Base-by-base conservation (phyloP, 2,329 filamentous ascomycete species). In the Whalleya microplaca region DNA sequence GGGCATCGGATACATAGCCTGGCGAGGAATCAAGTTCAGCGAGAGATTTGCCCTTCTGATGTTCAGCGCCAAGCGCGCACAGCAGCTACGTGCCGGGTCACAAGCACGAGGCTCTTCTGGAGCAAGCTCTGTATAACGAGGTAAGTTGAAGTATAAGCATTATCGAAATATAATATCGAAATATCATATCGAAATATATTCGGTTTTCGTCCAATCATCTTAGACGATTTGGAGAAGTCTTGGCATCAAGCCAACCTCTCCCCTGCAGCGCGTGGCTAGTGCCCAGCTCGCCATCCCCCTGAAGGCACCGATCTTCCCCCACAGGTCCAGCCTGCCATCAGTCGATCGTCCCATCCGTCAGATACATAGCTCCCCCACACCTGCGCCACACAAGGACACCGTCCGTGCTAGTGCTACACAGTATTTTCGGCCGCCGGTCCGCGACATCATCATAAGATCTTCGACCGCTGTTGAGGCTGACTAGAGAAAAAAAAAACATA, bases 1-100 rank as follows among this genome's bases (percentile, higher is more conserved):
- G 2, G 42, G 63, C 42, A 48, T 66, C 53, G 57, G 45, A 5
- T 2, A 66, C 14, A 27, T 64, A 2, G 41, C 54, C 46, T 72
- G 65, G 53, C 62, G 63, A 32, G 68, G 66, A 14, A 57, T 65
- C 53, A 54, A 45, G 16, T 42, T 63, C 16, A 59, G 71, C 47
- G 43, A 53, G 5, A 10, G 21, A 4, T 71, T 74, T 59, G 68
- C 65, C 2, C 44, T 45, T 16, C 23, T 50, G 1, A 67, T 73
- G 61, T 64, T 64, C 59, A 48, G 50, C 8, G 51, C 55, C 55
- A 66, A 64, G 32, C 48, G 62, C n/a, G 16, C 21, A 37, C 43
- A 58, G 21, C 51, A 55, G 51, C 53, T 41, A 21, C 29, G 52
- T 19, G 51, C 41, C 10, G 41, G 43, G 1, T 23, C 16, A 23